Percentiles rank a stretch among this genome's conserved stretches.
Evolutionary conservation across 257 asterid genomes (phyloP).

Genomic region (Prunella vulgaris): DNA sequence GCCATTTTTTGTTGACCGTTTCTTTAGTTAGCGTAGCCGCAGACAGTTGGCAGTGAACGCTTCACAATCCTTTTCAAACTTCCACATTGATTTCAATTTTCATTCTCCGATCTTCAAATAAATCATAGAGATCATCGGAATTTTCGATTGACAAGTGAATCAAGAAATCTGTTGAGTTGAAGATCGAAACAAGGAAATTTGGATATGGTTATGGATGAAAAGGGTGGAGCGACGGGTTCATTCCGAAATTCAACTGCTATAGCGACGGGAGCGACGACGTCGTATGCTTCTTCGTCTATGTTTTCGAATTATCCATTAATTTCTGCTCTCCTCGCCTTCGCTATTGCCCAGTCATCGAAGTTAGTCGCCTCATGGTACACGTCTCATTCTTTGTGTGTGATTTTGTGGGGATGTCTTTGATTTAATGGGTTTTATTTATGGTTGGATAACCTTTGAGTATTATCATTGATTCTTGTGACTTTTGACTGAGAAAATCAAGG

Average conservation of each 20-base stretch:
- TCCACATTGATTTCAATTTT: slow-evolving; percentile 11
- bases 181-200: slow-evolving; percentile 2
- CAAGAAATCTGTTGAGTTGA: slow-evolving; percentile 9
- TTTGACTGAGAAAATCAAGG: not conserved
- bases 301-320: slow-evolving; percentile 61
- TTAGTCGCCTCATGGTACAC: slow-evolving; percentile 63
- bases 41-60: not conserved
- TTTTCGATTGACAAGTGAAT: slow-evolving; percentile 12
- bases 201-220: slow-evolving; percentile 31
- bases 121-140: not conserved
- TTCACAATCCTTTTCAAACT: not conserved
- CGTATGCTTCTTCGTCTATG: slow-evolving; percentile 36
- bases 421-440: not conserved
- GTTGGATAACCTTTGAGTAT: not conserved
- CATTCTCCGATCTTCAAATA: not conserved
- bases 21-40: slow-evolving; percentile 17
- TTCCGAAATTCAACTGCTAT: slow-evolving; percentile 24
- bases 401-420: not conserved
- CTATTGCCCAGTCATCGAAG: slow-evolving; percentile 69
- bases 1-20: slow-evolving; percentile 32
- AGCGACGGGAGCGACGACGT: slow-evolving; percentile 27
- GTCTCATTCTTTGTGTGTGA: slow-evolving; percentile 14
- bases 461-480: not conserved
- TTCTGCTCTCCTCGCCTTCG: slow-evolving; percentile 71
- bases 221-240: slow-evolving; percentile 27